Evolutionary conservation across 2,329 filamentous ascomycete genomes (phyloP).

Genomic region (Metarhizium humberi): DNA sequence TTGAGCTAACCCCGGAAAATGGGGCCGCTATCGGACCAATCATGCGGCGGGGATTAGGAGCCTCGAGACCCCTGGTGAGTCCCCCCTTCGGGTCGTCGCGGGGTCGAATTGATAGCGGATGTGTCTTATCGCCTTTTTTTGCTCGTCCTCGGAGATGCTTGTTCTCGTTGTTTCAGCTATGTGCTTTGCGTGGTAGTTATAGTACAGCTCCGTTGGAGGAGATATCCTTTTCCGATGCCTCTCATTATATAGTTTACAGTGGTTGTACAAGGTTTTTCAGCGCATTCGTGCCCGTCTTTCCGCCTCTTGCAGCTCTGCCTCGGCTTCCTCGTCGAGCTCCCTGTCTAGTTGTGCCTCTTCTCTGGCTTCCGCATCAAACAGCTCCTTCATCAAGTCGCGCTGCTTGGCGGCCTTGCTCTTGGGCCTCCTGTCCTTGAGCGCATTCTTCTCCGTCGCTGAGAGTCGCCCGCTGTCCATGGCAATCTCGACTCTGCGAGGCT

Average conservation of each 20-base stretch:
- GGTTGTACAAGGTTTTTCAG: background rate
- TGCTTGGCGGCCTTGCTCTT: slow-evolving; percentile 31
- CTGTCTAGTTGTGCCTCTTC: slow-evolving; percentile 20
- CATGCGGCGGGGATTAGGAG: background rate
- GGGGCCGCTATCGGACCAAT: slow-evolving; percentile 16
- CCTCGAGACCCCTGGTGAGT: no score
- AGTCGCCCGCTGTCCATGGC: slow-evolving; percentile 25
- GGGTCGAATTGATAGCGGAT: background rate
- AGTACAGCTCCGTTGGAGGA: background rate
- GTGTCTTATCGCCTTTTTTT: background rate
- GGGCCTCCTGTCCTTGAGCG: slow-evolving; percentile 25
- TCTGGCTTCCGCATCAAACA: slow-evolving; percentile 24
- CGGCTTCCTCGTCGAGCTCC: slow-evolving; percentile 23
- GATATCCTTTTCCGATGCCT: background rate
- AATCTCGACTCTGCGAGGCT: slow-evolving; percentile 27
- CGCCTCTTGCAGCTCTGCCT: slow-evolving; percentile 13
- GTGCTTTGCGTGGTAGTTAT: background rate
- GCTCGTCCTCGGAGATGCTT: background rate
- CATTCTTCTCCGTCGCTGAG: slow-evolving; percentile 27
- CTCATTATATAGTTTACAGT: background rate
- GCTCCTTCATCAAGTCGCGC: slow-evolving; percentile 30
- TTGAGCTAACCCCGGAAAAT: slow-evolving; percentile 8
- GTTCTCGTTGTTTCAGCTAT: background rate
- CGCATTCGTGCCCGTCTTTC: background rate
- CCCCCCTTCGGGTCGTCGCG: background rate